These are phyloP conservation scores for Botryotinia narcissicola DNA, from an alignment of 2,329 filamentous ascomycete genomes.

Conservation along the genomic window DNA sequence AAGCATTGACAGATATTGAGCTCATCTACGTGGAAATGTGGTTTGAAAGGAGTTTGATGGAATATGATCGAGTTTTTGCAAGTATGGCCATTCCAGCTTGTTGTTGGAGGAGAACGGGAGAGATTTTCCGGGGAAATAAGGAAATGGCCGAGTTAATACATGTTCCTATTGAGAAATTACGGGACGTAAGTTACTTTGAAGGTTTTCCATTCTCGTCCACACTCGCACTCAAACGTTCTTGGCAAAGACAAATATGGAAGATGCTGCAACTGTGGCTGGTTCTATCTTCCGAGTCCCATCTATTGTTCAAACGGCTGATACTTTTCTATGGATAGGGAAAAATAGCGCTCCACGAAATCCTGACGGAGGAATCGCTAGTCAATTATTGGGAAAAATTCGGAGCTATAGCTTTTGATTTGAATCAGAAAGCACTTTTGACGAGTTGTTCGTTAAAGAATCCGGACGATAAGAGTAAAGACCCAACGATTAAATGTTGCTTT, in stretches of 20 bases:
- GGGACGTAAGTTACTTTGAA: slow-evolving; percentile 68
- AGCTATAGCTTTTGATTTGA: slow-evolving; percentile 91
- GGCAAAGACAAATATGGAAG: background rate
- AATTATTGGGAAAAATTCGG: slow-evolving; percentile 99
- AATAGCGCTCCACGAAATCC: slow-evolving; percentile 90
- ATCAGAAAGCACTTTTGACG: slow-evolving; percentile 91
- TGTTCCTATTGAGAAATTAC: slow-evolving; percentile 82
- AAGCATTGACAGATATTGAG: slow-evolving; percentile 88
- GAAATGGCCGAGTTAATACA: slow-evolving; percentile 98
- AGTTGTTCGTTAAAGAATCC: slow-evolving; percentile 89
- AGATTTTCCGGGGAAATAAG: slow-evolving; percentile 96
- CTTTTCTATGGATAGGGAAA: slow-evolving; percentile 63
- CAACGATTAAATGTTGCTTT: slow-evolving; percentile 89
- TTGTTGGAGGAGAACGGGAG: slow-evolving; percentile 93
- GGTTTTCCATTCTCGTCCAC: background rate
- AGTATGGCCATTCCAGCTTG: slow-evolving; percentile 98
- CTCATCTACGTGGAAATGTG: slow-evolving; percentile 97
- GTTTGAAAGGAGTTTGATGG: slow-evolving; percentile 95
- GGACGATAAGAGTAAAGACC: slow-evolving; percentile 63
- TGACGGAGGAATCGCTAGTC: slow-evolving; percentile 91
- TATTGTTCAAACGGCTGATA: background rate
- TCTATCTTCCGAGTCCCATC: background rate
- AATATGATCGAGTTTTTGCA: slow-evolving; percentile 97
- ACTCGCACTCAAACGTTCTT: slow-evolving; percentile 8
- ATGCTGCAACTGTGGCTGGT: slow-evolving; percentile 12